A percentile compares a stretch with the other conserved stretches of the same genome.
These are phyloP conservation scores for Fusarium buxicola DNA, from an alignment of 2,329 filamentous ascomycete species.

Conservation along the genomic window DNA sequence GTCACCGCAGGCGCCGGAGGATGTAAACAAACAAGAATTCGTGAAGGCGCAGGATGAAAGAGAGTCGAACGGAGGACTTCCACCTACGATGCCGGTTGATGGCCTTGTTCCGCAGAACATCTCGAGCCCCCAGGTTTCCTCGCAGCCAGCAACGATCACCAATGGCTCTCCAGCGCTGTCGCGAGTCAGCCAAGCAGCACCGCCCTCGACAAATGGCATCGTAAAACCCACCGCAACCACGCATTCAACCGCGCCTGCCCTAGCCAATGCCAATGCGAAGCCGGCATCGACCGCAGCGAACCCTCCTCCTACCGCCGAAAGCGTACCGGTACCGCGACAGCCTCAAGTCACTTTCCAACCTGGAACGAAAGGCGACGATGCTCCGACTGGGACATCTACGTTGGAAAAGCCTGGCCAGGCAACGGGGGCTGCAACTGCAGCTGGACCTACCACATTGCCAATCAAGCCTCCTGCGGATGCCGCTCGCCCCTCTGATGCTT, in stretches of 20 bases:
- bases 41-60: constrained; percentile 22
- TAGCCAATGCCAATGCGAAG: constrained; percentile 5
- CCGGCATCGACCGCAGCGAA: not conserved
- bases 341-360: constrained; percentile 50
- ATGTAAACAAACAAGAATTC: constrained; percentile 20
- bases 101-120: constrained; percentile 15
- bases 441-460: constrained; percentile 35
- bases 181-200: not conserved
- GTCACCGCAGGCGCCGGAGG: constrained; percentile 17
- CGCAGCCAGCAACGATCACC: constrained; percentile 17
- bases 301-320: not conserved
- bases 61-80: constrained; percentile 22
- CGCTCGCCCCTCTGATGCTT: constrained; percentile 55
- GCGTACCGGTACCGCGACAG: constrained; percentile 25
- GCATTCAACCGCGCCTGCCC: constrained; percentile 16
- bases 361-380: constrained; percentile 45
- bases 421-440: not conserved
- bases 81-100: constrained; percentile 25
- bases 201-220: constrained; percentile 12
- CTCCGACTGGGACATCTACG: constrained; percentile 6
- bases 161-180: constrained; percentile 1
- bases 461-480: constrained; percentile 53
- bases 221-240: constrained; percentile 28
- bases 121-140: constrained; percentile 23
- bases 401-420: constrained; percentile 19